These are phyloP conservation scores for Cyclotella baltica DNA, from an alignment of 108 stramenopile genomes.

Conservation along the genomic window DNA sequence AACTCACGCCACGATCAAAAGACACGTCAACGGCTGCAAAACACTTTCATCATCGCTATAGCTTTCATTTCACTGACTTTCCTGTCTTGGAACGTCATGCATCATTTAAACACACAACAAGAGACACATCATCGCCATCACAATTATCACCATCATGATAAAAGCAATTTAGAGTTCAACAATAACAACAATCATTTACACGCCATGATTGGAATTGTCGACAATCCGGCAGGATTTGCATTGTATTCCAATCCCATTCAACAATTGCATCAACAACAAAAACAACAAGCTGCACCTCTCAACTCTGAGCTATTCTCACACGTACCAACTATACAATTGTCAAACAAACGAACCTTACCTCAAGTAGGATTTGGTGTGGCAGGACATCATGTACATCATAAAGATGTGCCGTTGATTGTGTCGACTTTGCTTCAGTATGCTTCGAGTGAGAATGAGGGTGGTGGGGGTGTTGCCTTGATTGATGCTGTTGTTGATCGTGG, in stretches of 20 bases:
- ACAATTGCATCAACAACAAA: constrained; percentile 12
- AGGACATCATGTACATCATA: constrained; percentile 38
- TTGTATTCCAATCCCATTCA: constrained; percentile 12
- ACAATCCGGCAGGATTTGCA: constrained; percentile 50
- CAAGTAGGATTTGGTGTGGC: constrained; percentile 48
- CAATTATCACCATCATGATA: constrained; percentile 26
- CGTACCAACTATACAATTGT: constrained; percentile 33
- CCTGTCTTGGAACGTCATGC: constrained; percentile 11
- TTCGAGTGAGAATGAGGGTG: constrained; percentile 43
- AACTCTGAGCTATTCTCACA: constrained; percentile 9
- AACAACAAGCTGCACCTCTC: constrained; percentile 1
- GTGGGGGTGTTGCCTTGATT: constrained; percentile 49
- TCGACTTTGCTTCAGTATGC: constrained; percentile 47
- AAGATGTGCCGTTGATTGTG: constrained; percentile 43
- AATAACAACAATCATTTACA: constrained; percentile 40
- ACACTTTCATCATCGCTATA: constrained; percentile 11
- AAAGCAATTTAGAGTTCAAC: neutral
- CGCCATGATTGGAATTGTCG: constrained; percentile 48
- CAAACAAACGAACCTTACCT: constrained; percentile 34
- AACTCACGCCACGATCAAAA: constrained; percentile 27
- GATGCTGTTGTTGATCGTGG: constrained; percentile 38
- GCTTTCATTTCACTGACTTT: constrained; percentile 4
- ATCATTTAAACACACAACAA: no score
- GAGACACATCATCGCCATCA: constrained; percentile 42
- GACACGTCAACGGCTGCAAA: constrained; percentile 19